A percentile compares a stretch with the other conserved stretches of the same genome.
These are phyloP conservation scores for Pyrrhoderma lamaoense DNA, from an alignment of 1,284 basidiomycete species.

Conservation along the genomic window DNA sequence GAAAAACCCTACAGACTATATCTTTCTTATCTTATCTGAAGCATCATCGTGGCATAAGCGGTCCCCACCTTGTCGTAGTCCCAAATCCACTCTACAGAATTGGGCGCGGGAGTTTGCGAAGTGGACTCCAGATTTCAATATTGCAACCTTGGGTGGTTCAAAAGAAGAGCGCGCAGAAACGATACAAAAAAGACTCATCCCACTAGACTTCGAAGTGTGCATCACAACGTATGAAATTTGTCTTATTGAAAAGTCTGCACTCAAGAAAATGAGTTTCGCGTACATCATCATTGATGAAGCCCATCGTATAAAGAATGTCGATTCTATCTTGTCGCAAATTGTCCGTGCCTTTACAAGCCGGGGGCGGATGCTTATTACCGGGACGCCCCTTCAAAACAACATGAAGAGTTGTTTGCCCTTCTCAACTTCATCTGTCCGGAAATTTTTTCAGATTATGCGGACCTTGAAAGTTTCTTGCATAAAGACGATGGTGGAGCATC, in stretches of 20 bases:
- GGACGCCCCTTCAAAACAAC: constrained; percentile 97
- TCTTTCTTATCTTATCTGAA: constrained; percentile 95
- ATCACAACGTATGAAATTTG: constrained; percentile 98
- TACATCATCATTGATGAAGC: constrained; percentile 99
- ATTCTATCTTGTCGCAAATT: constrained; percentile 94
- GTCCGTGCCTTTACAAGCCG: constrained; percentile 88
- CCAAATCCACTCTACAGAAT: constrained; percentile 96
- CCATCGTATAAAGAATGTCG: constrained; percentile 98
- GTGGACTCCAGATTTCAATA: constrained; percentile 90
- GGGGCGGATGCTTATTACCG: constrained; percentile 90
- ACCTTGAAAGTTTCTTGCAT: constrained; percentile 70
- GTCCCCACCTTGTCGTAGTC: constrained; percentile 93
- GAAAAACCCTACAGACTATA: constrained; percentile 97
- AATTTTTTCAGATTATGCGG: constrained; percentile 69
- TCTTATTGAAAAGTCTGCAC: constrained; percentile 84
- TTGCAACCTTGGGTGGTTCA: constrained; percentile 76
- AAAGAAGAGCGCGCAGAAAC: constrained; percentile 87
- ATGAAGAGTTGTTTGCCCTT: constrained; percentile 95
- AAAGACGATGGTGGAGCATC: constrained; percentile 71
- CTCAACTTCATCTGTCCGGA: constrained; percentile 92
- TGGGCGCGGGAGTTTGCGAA: constrained; percentile 91
- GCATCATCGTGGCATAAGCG: constrained; percentile 69
- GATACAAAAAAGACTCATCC: constrained; percentile 72
- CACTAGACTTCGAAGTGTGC: constrained; percentile 90
- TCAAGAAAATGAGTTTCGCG: constrained; percentile 96